Base-by-base conservation (phyloP, 148 eudicot species). In the Arbutus unedo region DNA sequence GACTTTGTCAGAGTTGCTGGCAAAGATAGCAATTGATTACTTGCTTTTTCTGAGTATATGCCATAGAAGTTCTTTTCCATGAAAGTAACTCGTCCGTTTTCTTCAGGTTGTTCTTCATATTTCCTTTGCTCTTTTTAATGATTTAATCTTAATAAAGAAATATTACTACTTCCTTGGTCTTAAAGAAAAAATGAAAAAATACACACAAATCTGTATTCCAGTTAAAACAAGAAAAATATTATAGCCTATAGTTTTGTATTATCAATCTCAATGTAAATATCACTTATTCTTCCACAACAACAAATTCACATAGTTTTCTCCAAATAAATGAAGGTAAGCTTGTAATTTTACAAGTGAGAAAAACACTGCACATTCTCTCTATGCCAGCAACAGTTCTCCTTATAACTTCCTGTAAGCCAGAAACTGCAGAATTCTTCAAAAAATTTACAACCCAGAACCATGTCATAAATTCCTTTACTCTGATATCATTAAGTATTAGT, bases 371-470 rank as follows among this genome's bases (percentile, higher is more conserved):
- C 75, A 71, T 13, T 5, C 50, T 15, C 21, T 44, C 1, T 71
- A 10, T 44, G 23, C 76, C 76, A 72, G 76, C 51, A 44, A 72
- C 50, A 72, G 13, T 19, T 44, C 76, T 70, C 74, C 21, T 45
- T 18, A 21, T 31, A 50, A 45, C 9, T 72, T 72, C 18, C 50
- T 18, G 49, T 72, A 44, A 11, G 6, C 16, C 5, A 10, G 41
- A 41, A 70, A 66, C 74, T 14, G 49, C 74, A 70, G 74, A 6
- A 70, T 38, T 70, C 47, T 70, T 70, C 74, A 16, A 70, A 38
- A 16, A 70, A 38, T 2, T 8, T 70, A 41, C 47, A 41, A 1
- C 38, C n/a, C 47, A 43, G 18, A 43, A 70, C 13, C 16, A 41
- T 41, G 38, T 47, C 49, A 70, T 9, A 38, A 54, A 44, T 45